Percentiles rank a stretch among this genome's conserved stretches.
These are phyloP conservation scores for Rhizomucor pusillus DNA, from an alignment of 371 early-diverging fungal species.

Conservation along the genomic window DNA sequence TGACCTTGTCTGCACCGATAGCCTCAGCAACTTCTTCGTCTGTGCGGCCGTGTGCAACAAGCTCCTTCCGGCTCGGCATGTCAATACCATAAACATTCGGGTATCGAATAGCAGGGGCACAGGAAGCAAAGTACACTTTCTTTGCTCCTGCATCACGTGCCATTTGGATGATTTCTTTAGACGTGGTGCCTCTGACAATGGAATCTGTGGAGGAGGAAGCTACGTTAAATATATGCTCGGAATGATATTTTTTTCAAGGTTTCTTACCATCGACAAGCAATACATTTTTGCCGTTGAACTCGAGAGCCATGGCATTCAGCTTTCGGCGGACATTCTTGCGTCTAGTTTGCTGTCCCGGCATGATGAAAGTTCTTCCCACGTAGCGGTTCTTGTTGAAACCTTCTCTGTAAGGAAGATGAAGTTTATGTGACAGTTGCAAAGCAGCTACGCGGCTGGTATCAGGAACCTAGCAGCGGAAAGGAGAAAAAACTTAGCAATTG, in stretches of 20 bases:
- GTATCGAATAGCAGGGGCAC: slow-evolving; percentile 92
- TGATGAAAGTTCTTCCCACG: slow-evolving; percentile 97
- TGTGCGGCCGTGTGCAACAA: slow-evolving; percentile 80
- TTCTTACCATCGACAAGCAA: slow-evolving; percentile 89
- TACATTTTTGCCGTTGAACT: slow-evolving; percentile 94
- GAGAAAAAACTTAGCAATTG: too few species aligned
- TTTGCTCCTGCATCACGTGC: slow-evolving; percentile 97
- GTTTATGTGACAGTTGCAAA: slow-evolving; percentile 82
- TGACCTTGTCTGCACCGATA: slow-evolving; percentile 92
- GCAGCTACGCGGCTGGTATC: slow-evolving; percentile 96
- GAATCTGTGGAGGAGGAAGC: slow-evolving; percentile 73
- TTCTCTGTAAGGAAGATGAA: slow-evolving; percentile 90
- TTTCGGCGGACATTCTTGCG: slow-evolving; percentile 95
- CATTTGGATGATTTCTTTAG: slow-evolving; percentile 97
- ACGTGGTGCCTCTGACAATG: slow-evolving; percentile 97
- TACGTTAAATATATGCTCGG: too few species aligned
- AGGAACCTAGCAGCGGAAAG: too few species aligned
- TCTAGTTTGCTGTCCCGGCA: slow-evolving; percentile 94
- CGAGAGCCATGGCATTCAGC: slow-evolving; percentile 95
- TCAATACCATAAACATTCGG: slow-evolving; percentile 99
- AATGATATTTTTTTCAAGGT: too few species aligned
- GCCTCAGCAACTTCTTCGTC: slow-evolving; percentile 82
- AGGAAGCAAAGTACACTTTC: slow-evolving; percentile 97
- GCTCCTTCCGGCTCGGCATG: slow-evolving; percentile 92
- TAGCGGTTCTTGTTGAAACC: slow-evolving; percentile 99